These are phyloP conservation scores for Mortierella hygrophila DNA, from an alignment of 192 early-diverging fungal genomes.

Conservation along the genomic window DNA sequence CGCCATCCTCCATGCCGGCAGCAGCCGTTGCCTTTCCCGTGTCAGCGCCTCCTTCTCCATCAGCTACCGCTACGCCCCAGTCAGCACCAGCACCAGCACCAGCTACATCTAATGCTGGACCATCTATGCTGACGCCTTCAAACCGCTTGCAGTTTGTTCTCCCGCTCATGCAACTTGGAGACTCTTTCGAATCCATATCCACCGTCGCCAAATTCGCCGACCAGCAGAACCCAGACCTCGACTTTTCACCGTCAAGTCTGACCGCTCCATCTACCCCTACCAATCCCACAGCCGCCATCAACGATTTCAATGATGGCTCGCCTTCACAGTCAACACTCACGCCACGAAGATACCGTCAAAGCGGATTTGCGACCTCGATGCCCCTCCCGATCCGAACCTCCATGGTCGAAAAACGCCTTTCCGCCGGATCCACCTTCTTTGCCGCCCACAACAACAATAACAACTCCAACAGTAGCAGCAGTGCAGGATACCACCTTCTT, in stretches of 20 bases:
- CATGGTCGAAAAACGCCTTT: conserved; percentile 11
- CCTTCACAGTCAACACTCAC: background rate
- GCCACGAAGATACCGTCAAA: background rate
- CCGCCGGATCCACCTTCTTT: background rate
- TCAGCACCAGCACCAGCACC: background rate
- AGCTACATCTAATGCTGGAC: background rate
- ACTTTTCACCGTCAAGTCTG: background rate
- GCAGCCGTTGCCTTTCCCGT: background rate
- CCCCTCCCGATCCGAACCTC: conserved; percentile 33
- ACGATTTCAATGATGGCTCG: background rate
- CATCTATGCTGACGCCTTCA: conserved; percentile 17
- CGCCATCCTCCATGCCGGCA: background rate
- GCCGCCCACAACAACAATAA: background rate
- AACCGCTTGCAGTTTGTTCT: conserved; percentile 34
- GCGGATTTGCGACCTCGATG: conserved; percentile 15
- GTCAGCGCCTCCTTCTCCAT: background rate
- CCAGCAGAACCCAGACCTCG: background rate
- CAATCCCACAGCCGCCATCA: background rate
- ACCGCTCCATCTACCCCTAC: background rate
- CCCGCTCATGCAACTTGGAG: conserved; percentile 38
- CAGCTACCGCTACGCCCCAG: background rate
- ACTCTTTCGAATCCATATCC: conserved; percentile 31
- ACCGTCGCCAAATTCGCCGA: background rate
- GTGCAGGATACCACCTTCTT: background rate
- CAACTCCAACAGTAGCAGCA: background rate